Conservation (phyloP, 2,329 filamentous ascomycete species). For the Dothideomycetes sp. region DNA sequence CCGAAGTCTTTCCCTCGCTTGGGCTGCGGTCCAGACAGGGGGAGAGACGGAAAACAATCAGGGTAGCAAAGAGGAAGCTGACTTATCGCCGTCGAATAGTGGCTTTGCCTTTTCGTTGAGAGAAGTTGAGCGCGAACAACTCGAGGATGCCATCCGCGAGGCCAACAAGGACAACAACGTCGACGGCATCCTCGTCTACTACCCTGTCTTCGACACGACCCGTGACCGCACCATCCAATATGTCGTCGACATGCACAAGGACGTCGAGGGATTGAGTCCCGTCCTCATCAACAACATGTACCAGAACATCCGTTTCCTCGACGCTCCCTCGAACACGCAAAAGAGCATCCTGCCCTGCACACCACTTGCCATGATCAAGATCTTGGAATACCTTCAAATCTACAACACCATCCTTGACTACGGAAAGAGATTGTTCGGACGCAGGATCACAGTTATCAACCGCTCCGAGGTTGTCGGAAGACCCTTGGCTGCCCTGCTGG, state of each 20-base stretch:
- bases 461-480: conserved; percentile 91
- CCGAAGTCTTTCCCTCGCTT: too few species aligned
- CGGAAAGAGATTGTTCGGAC: conserved; percentile 85
- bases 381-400: conserved; percentile 87
- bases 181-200: conserved; percentile 94
- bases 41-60: too few species aligned
- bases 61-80: too few species aligned
- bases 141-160: conserved; percentile 78
- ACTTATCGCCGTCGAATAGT: conserved; percentile 42
- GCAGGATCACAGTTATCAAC: conserved; percentile 94
- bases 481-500: conserved; percentile 81
- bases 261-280: conserved; percentile 91
- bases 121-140: conserved; percentile 72
- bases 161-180: conserved; percentile 72
- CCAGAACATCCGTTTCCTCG: conserved; percentile 91
- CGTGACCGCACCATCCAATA: conserved; percentile 96
- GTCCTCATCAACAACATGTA: conserved; percentile 99
- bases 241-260: conserved; percentile 80
- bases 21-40: too few species aligned
- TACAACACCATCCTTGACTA: conserved; percentile 93
- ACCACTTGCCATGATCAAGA: conserved; percentile 91
- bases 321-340: conserved; percentile 63
- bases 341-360: conserved; percentile 96
- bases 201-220: conserved; percentile 84
- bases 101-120: conserved; percentile 85